Percentiles rank a stretch among this genome's conserved stretches.
phyloP scores from a whole-genome alignment of 1,139 yeast genomes.

The Debaryomyces sp. region DNA sequence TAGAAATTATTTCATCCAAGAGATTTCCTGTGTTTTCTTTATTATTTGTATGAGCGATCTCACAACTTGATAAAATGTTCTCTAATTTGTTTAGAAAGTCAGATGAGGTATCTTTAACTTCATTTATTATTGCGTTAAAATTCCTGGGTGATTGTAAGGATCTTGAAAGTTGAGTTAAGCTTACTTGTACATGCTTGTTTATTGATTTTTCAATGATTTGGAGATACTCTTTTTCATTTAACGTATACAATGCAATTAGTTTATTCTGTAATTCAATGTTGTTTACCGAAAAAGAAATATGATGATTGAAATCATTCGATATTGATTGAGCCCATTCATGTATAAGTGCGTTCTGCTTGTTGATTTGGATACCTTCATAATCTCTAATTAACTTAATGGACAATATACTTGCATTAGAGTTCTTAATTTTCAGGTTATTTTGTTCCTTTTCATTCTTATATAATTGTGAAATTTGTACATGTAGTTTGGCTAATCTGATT shows the following conservation, averaged over 20 bases:
- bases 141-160: slow-evolving; percentile 47
- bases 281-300: slow-evolving; percentile 22
- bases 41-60: slow-evolving; percentile 10
- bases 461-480: slow-evolving; percentile 28
- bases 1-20: slow-evolving; percentile 12
- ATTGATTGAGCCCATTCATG: slow-evolving; percentile 26
- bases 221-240: slow-evolving; percentile 29
- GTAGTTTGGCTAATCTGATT: slow-evolving; percentile 35
- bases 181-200: slow-evolving; percentile 31
- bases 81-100: slow-evolving; percentile 28
- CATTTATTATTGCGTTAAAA: slow-evolving; percentile 37
- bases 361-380: slow-evolving; percentile 28
- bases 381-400: slow-evolving; percentile 35
- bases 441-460: slow-evolving; percentile 18
- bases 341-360: slow-evolving; percentile 25
- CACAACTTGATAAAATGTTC: slow-evolving; percentile 25
- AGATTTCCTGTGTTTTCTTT: slow-evolving; percentile 10
- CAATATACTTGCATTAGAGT: slow-evolving; percentile 17
- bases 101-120: slow-evolving; percentile 27
- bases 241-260: slow-evolving; percentile 37
- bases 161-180: slow-evolving; percentile 35
- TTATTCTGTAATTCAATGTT: slow-evolving; percentile 29
- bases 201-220: slow-evolving; percentile 33
- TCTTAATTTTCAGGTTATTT: not conserved
- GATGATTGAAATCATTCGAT: slow-evolving; percentile 33